These are phyloP conservation scores for Leccinum variicolor DNA, from an alignment of 768 basidiomycete species.

Conservation along the genomic window DNA sequence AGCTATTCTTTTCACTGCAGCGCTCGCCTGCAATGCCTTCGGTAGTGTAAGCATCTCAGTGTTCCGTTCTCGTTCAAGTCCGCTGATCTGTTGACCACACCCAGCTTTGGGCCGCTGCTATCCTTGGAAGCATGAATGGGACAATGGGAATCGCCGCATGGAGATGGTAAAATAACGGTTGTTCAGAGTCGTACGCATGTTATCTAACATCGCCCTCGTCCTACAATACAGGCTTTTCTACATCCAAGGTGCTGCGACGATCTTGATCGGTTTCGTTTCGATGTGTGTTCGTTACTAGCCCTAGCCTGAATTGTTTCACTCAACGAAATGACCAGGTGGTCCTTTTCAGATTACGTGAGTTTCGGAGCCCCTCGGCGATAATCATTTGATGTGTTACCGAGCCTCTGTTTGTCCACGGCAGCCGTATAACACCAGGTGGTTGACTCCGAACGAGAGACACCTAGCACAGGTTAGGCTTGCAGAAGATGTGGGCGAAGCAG, in stretches of 20 bases:
- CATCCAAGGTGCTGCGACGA: too few species aligned
- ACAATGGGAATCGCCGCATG: conserved; percentile 63
- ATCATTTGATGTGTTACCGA: not conserved
- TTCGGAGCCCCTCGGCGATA: not conserved
- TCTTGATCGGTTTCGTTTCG: conserved; percentile 44
- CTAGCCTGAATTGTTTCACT: not conserved
- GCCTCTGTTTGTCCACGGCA: conserved; percentile 17
- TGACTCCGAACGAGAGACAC: conserved; percentile 45
- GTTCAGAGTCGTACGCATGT: too few species aligned
- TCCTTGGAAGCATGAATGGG: conserved; percentile 54
- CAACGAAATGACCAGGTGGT: conserved; percentile 38
- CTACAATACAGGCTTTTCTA: too few species aligned
- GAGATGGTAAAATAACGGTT: conserved; percentile 48
- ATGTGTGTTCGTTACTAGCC: conserved; percentile 36
- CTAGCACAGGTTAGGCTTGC: conserved; percentile 64
- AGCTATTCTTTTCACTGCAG: conserved; percentile 55
- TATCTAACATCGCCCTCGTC: too few species aligned
- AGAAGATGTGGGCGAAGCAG: conserved; percentile 28
- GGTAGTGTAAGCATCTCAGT: conserved; percentile 45
- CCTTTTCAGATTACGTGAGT: conserved; percentile 57
- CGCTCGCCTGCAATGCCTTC: conserved; percentile 63
- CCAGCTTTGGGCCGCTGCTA: conserved; percentile 47
- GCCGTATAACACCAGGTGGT: conserved; percentile 64
- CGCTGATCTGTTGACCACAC: not conserved
- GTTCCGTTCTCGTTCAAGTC: not conserved